phyloP scores from a whole-genome alignment of 192 early-diverging fungal species.

The Ramicandelaber brevisporus region DNA sequence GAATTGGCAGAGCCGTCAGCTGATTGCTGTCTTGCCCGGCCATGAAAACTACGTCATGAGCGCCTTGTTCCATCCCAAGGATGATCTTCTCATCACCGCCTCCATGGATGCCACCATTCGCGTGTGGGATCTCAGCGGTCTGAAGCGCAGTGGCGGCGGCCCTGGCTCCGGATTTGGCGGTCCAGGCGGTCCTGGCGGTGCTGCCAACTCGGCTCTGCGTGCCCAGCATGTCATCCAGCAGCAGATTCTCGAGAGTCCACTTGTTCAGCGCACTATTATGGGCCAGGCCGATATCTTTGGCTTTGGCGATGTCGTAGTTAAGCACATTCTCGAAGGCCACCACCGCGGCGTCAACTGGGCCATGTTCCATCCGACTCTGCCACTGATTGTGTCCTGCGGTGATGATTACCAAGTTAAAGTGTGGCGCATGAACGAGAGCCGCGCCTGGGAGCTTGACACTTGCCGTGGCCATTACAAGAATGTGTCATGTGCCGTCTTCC shows the following conservation, averaged over 20 bases:
- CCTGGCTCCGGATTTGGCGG: not conserved
- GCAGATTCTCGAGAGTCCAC: conserved; percentile 12
- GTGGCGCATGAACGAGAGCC: conserved; percentile 96
- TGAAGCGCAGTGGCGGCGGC: too few relatives aligned
- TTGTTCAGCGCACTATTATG: conserved; percentile 11
- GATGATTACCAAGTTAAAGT: conserved; percentile 97
- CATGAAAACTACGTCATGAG: conserved; percentile 99
- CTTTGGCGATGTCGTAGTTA: conserved; percentile 83
- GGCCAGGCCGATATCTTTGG: conserved; percentile 88
- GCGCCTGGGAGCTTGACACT: conserved; percentile 99
- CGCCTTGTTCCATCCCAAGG: conserved; percentile 94
- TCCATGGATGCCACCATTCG: conserved; percentile 91
- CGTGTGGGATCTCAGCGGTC: conserved; percentile 97
- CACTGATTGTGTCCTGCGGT: conserved; percentile 85
- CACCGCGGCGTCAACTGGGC: conserved; percentile 96
- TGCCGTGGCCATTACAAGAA: conserved; percentile 98
- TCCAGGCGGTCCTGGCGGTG: conserved; percentile 1
- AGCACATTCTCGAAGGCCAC: conserved; percentile 96
- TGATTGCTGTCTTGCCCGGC: conserved; percentile 89
- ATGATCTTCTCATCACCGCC: conserved; percentile 87
- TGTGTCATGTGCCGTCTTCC: conserved; percentile 80
- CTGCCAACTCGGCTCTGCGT: conserved; percentile 19
- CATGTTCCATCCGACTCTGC: conserved; percentile 86
- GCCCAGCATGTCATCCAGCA: conserved; percentile 6
- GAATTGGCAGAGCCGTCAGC: conserved; percentile 99